Evolutionary conservation across 805 yeast species (phyloP).

Genomic region (Phaffomyces antillensis): DNA sequence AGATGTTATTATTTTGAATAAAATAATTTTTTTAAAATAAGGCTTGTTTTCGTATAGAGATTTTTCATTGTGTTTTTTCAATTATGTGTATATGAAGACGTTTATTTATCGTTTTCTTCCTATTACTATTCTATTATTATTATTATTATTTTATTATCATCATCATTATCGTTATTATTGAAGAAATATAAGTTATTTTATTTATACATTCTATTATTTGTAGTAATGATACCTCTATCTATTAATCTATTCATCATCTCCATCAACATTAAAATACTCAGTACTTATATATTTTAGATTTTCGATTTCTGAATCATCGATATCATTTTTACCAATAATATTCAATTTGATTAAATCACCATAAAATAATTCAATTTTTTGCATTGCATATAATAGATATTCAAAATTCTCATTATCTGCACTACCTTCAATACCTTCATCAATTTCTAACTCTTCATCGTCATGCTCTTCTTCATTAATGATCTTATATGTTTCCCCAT

Average conservation of each 20-base stretch:
- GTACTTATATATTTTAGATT: constrained; percentile 29
- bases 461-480: constrained; percentile 23
- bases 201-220: neutral
- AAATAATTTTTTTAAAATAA: neutral
- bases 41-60: neutral
- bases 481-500: constrained; percentile 41
- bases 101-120: neutral
- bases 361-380: constrained; percentile 66
- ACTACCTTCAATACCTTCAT: constrained; percentile 24
- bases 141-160: neutral
- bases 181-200: too few species aligned
- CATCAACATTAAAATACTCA: constrained; percentile 11
- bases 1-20: constrained; percentile 64
- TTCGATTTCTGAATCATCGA: constrained; percentile 22
- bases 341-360: constrained; percentile 67
- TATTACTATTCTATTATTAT: neutral
- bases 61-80: neutral
- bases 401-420: constrained; percentile 61
- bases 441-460: constrained; percentile 21
- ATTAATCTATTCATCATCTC: neutral
- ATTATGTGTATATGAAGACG: neutral
- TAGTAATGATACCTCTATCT: neutral
- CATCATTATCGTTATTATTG: too few species aligned
- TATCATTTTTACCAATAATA: constrained; percentile 30
- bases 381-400: constrained; percentile 65